These are phyloP conservation scores for Lippia alba DNA, from an alignment of 305 asterid species.

Conservation along the genomic window DNA sequence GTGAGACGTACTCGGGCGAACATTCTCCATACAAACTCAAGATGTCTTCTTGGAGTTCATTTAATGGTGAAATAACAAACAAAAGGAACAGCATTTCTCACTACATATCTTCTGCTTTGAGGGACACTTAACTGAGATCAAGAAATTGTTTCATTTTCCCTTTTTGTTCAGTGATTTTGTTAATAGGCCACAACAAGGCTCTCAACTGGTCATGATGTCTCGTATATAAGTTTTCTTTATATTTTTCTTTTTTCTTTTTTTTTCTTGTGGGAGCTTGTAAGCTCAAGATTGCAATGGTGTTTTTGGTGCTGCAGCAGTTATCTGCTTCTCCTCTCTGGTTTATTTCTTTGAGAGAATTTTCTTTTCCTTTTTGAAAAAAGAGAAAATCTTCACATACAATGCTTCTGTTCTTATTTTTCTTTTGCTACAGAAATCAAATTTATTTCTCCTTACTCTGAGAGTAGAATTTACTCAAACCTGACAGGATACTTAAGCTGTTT, in stretches of 20 bases:
- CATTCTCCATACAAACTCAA: slow-evolving; percentile 63
- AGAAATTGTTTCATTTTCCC: not conserved
- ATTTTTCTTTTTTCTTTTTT: not conserved
- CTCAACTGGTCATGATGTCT: slow-evolving; percentile 5
- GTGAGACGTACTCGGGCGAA: slow-evolving; percentile 62
- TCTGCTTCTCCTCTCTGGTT: slow-evolving; percentile 28
- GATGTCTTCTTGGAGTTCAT: slow-evolving; percentile 61
- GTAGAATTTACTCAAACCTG: not conserved
- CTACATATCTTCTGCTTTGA: slow-evolving; percentile 32
- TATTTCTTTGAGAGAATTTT: slow-evolving; percentile 16
- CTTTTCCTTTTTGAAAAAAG: not conserved
- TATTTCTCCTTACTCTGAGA: not conserved
- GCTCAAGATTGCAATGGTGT: slow-evolving; percentile 26
- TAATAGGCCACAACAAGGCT: slow-evolving; percentile 17
- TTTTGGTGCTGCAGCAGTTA: slow-evolving; percentile 30
- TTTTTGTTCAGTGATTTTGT: not conserved
- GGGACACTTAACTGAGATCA: slow-evolving; percentile 32
- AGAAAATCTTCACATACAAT: not conserved
- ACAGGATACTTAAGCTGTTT: slow-evolving; percentile 37
- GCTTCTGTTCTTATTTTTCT: not conserved
- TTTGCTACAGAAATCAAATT: not conserved
- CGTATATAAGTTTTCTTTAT: slow-evolving; percentile 34
- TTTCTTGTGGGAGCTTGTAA: slow-evolving; percentile 18
- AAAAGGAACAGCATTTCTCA: slow-evolving; percentile 56
- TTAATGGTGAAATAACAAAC: slow-evolving; percentile 45